Evolutionary conservation across 305 asterid genomes (phyloP), one percentile per base, ranked within the genome.

Genomic region (Ilex paraguariensis): DNA sequence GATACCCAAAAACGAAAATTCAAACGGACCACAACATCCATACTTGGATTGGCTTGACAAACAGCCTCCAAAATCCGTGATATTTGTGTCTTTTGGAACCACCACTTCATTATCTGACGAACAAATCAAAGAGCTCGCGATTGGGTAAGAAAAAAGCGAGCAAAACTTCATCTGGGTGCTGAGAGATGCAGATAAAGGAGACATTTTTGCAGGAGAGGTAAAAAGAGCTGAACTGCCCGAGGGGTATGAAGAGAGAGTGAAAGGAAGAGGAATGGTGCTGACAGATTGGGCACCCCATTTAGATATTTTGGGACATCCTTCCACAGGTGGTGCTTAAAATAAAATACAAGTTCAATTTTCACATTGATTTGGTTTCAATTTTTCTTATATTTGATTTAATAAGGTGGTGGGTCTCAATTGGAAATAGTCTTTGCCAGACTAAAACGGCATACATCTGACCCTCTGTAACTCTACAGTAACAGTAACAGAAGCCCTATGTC

Each of bases 211-310:
- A 28, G 60, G 16, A 12, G 36, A 56, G 7, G 60, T 21, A 2
- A 28, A 14, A 32, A 60, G 16, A 59, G 5, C 68, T 54, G 66
- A 49, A 15, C 39, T 80, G 42, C 78, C 80, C 12, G 42, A 58
- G 31, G 77, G 77, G 50, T 73, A 66, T 14, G 77, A 75, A 54
- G 66, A 75, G 58, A 73, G 72, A n/a, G 64, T 60, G 6, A 32
- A n/a, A n/a, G n/a, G n/a, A n/a, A n/a, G n/a, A n/a, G n/a, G n/a
- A n/a, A n/a, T n/a, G n/a, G n/a, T n/a, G n/a, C n/a, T n/a, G n/a
- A n/a, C n/a, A n/a, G n/a, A n/a, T n/a, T n/a, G n/a, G n/a, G n/a
- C n/a, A n/a, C n/a, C n/a, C n/a, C n/a, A n/a, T n/a, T n/a, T n/a
- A n/a, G n/a, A n/a, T n/a, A n/a, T n/a, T n/a, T n/a, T n/a, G n/a